These are phyloP conservation scores for Colletotrichum liaoningense DNA, from an alignment of 2,329 filamentous ascomycete species.

Conservation along the genomic window DNA sequence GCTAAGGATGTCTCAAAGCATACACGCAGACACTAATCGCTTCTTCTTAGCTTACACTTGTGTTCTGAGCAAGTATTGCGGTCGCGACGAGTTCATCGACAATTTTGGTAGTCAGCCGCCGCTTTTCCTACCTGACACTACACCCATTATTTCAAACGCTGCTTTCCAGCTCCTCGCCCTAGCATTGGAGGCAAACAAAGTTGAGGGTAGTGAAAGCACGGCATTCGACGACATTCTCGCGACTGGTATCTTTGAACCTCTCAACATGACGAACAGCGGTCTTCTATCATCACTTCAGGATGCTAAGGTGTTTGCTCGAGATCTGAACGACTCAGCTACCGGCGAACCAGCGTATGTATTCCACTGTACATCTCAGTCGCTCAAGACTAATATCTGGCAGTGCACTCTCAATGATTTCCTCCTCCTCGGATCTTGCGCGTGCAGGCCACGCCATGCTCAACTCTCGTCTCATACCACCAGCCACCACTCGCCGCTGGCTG, in stretches of 20 bases:
- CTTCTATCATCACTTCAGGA: constrained; percentile 7
- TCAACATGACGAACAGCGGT: constrained; percentile 36
- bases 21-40: background rate
- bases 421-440: constrained; percentile 37
- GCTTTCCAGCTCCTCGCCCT: constrained; percentile 41
- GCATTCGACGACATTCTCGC: constrained; percentile 20
- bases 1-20: background rate
- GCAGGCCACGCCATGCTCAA: constrained; percentile 39
- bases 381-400: background rate
- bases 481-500: constrained; percentile 46
- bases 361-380: background rate
- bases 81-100: constrained; percentile 31
- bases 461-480: constrained; percentile 38
- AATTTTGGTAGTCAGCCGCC: constrained; percentile 28
- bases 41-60: constrained; percentile 28
- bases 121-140: constrained; percentile 40
- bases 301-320: constrained; percentile 28
- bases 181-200: constrained; percentile 28
- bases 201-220: background rate
- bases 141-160: constrained; percentile 40
- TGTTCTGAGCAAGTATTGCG: constrained; percentile 31
- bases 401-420: constrained; percentile 37
- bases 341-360: constrained; percentile 38
- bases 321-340: constrained; percentile 21
- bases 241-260: constrained; percentile 31